Conservation (phyloP, 2,329 filamentous ascomycete genomes). For the Calonectria ilicicola region DNA sequence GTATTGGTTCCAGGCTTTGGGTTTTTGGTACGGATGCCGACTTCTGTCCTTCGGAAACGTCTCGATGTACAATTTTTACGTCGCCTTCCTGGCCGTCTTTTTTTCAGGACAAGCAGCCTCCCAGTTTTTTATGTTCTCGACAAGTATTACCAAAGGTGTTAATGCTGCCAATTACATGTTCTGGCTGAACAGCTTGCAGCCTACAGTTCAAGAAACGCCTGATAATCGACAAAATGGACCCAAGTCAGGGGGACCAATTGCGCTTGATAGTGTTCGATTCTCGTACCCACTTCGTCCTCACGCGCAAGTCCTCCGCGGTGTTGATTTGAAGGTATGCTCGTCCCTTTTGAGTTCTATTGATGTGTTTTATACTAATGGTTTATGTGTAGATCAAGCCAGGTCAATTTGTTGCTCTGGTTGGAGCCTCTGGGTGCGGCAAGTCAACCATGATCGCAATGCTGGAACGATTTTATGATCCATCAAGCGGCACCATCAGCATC, state of each 20-base stretch:
- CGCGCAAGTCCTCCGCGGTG: slow-evolving; percentile 54
- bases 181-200: slow-evolving; percentile 58
- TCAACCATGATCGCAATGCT: slow-evolving; percentile 69
- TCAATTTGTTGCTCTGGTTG: slow-evolving; percentile 66
- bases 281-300: slow-evolving; percentile 67
- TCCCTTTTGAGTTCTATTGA: neutral
- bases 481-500: slow-evolving; percentile 59
- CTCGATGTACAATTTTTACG: slow-evolving; percentile 64
- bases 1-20: slow-evolving; percentile 54
- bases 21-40: slow-evolving; percentile 56
- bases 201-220: slow-evolving; percentile 55
- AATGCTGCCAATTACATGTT: slow-evolving; percentile 63
- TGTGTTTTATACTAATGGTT: neutral
- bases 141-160: slow-evolving; percentile 64
- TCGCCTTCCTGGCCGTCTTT: slow-evolving; percentile 64
- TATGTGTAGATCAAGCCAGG: slow-evolving; percentile 53
- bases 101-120: slow-evolving; percentile 57
- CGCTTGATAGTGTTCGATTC: slow-evolving; percentile 70
- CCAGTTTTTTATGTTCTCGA: slow-evolving; percentile 60
- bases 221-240: slow-evolving; percentile 54
- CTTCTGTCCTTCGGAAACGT: slow-evolving; percentile 57
- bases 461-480: slow-evolving; percentile 58
- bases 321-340: slow-evolving; percentile 43
- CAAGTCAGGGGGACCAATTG: slow-evolving; percentile 50
- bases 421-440: slow-evolving; percentile 67